These are phyloP conservation scores for Ceratobasidium sp. DNA, from an alignment of 1,284 basidiomycete genomes.

Conservation along the genomic window DNA sequence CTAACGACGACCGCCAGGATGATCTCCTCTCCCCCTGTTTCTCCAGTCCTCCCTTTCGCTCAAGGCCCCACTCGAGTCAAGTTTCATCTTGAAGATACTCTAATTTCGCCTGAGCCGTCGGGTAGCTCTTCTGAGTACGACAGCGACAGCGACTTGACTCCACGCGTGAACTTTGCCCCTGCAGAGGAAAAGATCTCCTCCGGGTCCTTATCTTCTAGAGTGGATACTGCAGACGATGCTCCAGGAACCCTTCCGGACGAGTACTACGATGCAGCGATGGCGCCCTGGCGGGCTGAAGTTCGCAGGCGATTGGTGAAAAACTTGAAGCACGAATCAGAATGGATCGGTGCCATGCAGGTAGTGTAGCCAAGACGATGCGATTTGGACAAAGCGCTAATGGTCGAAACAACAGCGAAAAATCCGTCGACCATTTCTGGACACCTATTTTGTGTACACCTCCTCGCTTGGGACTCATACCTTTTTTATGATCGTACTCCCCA, in stretches of 20 bases:
- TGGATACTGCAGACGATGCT: slow-evolving; percentile 39
- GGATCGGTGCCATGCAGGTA: slow-evolving; percentile 79
- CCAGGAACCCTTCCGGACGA: slow-evolving; percentile 58
- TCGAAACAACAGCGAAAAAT: slow-evolving; percentile 60
- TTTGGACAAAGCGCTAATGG: neutral
- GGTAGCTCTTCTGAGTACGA: slow-evolving; percentile 6
- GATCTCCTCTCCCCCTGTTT: neutral
- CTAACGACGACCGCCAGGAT: slow-evolving; percentile 15
- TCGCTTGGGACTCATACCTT: slow-evolving; percentile 93
- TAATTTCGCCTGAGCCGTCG: slow-evolving; percentile 31
- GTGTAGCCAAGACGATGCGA: slow-evolving; percentile 47
- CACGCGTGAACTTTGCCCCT: neutral
- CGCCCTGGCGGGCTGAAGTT: slow-evolving; percentile 73
- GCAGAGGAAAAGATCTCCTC: neutral
- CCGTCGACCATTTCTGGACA: slow-evolving; percentile 78
- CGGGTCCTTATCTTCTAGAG: neutral
- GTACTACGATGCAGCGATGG: slow-evolving; percentile 72
- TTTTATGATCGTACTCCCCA: slow-evolving; percentile 90
- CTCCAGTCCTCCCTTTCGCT: slow-evolving; percentile 25
- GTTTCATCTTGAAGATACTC: slow-evolving; percentile 30
- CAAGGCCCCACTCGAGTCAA: slow-evolving; percentile 33
- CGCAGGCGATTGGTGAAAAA: slow-evolving; percentile 68
- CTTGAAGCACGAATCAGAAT: slow-evolving; percentile 71
- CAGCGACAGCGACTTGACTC: slow-evolving; percentile 1
- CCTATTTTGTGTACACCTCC: slow-evolving; percentile 91